phyloP scores from a whole-genome alignment of 352 stramenopile genomes.

The Stramenopiles sp. region DNA sequence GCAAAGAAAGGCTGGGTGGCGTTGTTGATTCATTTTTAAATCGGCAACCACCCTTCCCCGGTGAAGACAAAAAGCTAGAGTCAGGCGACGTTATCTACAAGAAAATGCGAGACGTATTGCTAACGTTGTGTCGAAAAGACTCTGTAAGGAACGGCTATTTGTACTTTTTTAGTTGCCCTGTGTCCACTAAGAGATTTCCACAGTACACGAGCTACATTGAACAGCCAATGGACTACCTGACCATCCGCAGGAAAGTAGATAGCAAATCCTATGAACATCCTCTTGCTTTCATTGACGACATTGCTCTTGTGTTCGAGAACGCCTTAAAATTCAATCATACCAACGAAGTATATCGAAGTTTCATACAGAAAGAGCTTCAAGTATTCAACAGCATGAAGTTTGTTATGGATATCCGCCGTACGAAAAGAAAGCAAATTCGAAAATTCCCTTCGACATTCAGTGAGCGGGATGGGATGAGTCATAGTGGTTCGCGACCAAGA shows the following conservation, averaged over 20 bases:
- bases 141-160: not conserved
- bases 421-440: not conserved
- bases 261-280: not conserved
- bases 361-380: not conserved
- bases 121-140: not conserved
- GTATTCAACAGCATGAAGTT: not conserved
- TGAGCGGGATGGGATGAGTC: too few relatives aligned
- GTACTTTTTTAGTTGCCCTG: not conserved
- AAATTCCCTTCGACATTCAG: too few relatives aligned
- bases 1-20: not conserved
- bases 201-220: not conserved
- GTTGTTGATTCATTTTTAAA: not conserved
- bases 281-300: not conserved
- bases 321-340: not conserved
- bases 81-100: not conserved
- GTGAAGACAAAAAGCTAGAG: not conserved
- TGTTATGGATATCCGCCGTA: too few relatives aligned
- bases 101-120: not conserved
- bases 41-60: not conserved
- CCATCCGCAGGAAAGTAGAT: not conserved
- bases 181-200: not conserved
- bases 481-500: too few relatives aligned
- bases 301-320: not conserved
- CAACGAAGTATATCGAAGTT: not conserved
- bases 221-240: not conserved